These are phyloP conservation scores for Ambispora gerdemannii DNA, from an alignment of 192 early-diverging fungal species.

Conservation along the genomic window DNA sequence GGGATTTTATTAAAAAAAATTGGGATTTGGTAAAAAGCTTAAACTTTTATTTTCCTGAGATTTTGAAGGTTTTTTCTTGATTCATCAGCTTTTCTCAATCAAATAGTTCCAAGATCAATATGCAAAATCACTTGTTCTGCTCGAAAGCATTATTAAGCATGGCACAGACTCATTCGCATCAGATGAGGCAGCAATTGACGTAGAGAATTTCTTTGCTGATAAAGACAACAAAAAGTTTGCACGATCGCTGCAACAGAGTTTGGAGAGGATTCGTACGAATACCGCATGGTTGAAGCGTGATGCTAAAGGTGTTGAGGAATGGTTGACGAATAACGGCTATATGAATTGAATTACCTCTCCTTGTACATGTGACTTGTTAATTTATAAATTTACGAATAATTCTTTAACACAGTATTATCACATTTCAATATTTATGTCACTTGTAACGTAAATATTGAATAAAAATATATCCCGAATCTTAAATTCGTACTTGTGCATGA, in stretches of 20 bases:
- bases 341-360: no score
- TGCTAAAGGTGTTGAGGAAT: constrained; percentile 55
- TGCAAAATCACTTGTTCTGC: constrained; percentile 44
- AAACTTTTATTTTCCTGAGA: background rate
- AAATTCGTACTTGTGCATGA: no score
- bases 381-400: no score
- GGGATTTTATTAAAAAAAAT: constrained; percentile 64
- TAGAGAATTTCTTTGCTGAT: constrained; percentile 60
- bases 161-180: constrained; percentile 43
- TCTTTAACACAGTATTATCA: no score
- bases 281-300: constrained; percentile 53
- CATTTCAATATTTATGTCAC: no score
- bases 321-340: constrained; percentile 39
- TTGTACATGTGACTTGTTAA: no score
- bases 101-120: constrained; percentile 46
- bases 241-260: constrained; percentile 65
- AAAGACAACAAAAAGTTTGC: constrained; percentile 61
- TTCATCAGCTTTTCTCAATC: background rate
- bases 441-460: no score
- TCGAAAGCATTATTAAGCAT: constrained; percentile 45
- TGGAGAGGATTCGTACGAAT: constrained; percentile 66
- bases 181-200: constrained; percentile 60
- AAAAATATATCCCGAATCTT: no score
- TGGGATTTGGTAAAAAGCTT: constrained; percentile 54
- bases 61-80: background rate